phyloP scores from a whole-genome alignment of 139 green algal genomes.

The Chlorella sp. region DNA sequence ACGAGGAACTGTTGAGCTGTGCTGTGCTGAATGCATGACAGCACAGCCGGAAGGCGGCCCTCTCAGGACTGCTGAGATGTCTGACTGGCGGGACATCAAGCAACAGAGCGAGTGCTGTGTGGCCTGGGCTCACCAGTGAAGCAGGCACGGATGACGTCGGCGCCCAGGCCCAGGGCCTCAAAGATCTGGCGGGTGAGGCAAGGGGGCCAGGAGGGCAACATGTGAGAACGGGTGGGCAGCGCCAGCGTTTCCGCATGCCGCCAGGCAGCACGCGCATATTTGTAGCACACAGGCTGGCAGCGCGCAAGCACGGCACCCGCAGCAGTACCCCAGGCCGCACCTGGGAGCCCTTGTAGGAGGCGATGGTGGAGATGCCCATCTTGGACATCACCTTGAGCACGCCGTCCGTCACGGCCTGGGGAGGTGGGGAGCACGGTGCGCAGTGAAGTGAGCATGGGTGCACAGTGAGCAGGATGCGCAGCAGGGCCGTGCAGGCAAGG shows the following conservation, averaged over 20 bases:
- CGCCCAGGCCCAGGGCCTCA: slow-evolving; percentile 86
- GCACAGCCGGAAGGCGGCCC: no score
- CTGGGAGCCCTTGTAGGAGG: slow-evolving; percentile 95
- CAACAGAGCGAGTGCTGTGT: no score
- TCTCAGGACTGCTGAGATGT: no score
- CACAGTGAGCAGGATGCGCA: no score
- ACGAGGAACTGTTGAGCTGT: no score
- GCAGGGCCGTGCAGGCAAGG: no score
- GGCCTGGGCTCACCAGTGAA: slow-evolving; percentile 78
- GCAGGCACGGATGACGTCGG: slow-evolving; percentile 88
- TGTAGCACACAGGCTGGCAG: no score
- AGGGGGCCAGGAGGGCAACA: neutral
- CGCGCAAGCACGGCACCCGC: neutral
- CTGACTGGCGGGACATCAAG: no score
- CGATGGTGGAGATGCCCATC: slow-evolving; percentile 97
- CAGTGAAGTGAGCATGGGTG: neutral
- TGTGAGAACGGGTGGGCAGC: neutral
- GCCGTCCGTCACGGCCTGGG: slow-evolving; percentile 61
- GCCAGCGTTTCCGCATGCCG: no score
- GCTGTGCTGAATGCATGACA: no score
- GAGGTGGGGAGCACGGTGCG: neutral
- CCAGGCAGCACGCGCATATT: no score
- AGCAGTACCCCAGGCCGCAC: slow-evolving; percentile 38
- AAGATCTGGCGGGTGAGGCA: slow-evolving; percentile 77
- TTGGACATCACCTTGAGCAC: slow-evolving; percentile 92